Evolutionary conservation across 345 rosid genomes (phyloP).

Genomic region (Citrus australasica): DNA sequence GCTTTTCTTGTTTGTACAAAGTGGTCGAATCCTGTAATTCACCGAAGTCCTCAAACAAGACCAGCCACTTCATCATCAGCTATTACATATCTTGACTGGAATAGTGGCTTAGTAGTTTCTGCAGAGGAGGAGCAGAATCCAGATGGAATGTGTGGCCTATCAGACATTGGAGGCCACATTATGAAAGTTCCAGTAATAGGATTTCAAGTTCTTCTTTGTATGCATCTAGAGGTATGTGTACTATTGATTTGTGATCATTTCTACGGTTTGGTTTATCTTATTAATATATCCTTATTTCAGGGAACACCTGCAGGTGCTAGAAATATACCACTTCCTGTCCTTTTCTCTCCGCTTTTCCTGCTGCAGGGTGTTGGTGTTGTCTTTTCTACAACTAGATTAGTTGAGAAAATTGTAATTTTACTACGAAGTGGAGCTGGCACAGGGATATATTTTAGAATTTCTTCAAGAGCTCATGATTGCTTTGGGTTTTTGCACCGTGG

Average conservation of each 20-base stretch:
- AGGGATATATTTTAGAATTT: conserved; percentile 70
- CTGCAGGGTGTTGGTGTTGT: conserved; percentile 86
- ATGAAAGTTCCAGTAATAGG: conserved; percentile 85
- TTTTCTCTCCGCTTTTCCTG: conserved; percentile 86
- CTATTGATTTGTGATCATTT: conserved; percentile 8
- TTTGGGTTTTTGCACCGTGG: conserved; percentile 93
- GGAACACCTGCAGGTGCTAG: conserved; percentile 88
- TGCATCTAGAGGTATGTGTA: conserved; percentile 76
- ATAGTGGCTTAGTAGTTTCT: conserved; percentile 72
- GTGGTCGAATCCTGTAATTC: conserved; percentile 94
- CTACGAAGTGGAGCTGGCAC: conserved; percentile 65
- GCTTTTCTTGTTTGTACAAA: conserved; percentile 91
- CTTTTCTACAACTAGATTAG: conserved; percentile 68
- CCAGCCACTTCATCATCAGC: conserved; percentile 60
- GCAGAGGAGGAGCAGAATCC: conserved; percentile 57
- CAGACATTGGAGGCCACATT: conserved; percentile 93
- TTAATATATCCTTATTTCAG: conserved; percentile 39
- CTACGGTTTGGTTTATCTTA: conserved; percentile 22
- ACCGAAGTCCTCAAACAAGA: conserved; percentile 47
- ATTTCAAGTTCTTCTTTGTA: conserved; percentile 88
- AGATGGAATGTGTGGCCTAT: conserved; percentile 68
- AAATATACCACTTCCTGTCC: conserved; percentile 67
- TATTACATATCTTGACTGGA: conserved; percentile 85
- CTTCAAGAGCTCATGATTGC: conserved; percentile 74
- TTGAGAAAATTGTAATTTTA: conserved; percentile 71